A percentile compares a stretch with the other conserved stretches of the same genome.
phyloP scores from a whole-genome alignment of 192 early-diverging fungal species.

The Radiomyces spectabilis region DNA sequence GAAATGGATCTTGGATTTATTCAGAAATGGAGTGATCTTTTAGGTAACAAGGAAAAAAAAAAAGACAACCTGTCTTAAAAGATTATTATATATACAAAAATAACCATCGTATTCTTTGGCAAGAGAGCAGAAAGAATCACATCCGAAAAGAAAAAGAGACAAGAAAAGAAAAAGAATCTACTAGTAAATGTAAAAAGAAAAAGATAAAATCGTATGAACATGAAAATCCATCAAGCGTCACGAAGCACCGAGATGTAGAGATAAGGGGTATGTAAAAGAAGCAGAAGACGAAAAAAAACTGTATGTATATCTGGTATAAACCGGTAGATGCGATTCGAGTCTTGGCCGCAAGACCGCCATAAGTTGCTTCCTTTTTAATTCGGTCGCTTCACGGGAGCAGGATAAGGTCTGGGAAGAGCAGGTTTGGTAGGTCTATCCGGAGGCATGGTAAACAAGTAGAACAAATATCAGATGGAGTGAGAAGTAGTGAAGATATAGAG shows the following conservation, averaged over 20 bases:
- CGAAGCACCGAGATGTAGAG: no score
- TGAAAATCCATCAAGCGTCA: no score
- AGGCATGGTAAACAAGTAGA: constrained; percentile 11
- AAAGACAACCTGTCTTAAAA: no score
- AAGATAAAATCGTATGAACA: not conserved
- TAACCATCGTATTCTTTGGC: no score
- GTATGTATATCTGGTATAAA: not conserved
- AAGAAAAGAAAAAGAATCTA: no score
- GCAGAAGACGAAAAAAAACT: not conserved
- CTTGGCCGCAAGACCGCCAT: no score
- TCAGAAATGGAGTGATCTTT: no score
- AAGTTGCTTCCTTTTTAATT: not conserved
- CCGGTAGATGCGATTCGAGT: not conserved
- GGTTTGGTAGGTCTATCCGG: constrained; percentile 23
- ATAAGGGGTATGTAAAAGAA: not conserved
- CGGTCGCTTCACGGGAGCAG: constrained; percentile 11
- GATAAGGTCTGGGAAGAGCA: constrained; percentile 19
- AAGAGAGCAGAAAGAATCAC: no score
- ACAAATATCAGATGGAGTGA: not conserved
- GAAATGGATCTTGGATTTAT: no score
- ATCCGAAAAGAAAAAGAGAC: no score
- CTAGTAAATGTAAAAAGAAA: not conserved
- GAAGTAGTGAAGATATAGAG: not conserved
- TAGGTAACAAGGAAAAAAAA: no score
- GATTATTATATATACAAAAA: no score